Conservation (phyloP, 805 yeast genomes). For the Kodamaea kaohsiungensis region DNA sequence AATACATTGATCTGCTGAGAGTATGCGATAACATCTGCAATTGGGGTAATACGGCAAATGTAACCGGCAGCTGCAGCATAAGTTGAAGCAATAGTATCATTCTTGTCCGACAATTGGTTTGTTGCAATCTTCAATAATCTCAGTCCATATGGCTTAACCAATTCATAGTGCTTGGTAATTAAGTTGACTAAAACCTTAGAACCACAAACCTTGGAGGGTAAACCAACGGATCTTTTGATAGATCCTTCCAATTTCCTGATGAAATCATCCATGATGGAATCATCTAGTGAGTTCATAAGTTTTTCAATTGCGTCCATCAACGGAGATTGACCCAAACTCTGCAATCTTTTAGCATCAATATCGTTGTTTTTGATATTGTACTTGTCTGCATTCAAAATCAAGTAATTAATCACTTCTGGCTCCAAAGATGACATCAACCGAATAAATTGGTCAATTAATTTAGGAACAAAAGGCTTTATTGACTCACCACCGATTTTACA, state of each 20-base stretch:
- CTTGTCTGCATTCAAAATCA: constrained; percentile 85
- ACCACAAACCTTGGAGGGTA: constrained; percentile 89
- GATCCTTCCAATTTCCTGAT: constrained; percentile 53
- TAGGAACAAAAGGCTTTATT: constrained; percentile 66
- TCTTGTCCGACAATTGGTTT: constrained; percentile 65
- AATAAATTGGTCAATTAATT: constrained; percentile 67
- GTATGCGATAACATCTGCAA: constrained; percentile 54
- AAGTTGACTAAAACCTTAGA: constrained; percentile 69
- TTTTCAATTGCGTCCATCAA: constrained; percentile 84
- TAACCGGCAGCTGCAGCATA: constrained; percentile 84
- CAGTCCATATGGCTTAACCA: constrained; percentile 56
- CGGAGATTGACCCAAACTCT: constrained; percentile 77
- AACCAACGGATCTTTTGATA: constrained; percentile 72
- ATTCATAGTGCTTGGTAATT: constrained; percentile 53
- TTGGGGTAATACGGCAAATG: constrained; percentile 60
- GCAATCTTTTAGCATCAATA: constrained; percentile 75
- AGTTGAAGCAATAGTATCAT: constrained; percentile 69
- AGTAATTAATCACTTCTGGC: constrained; percentile 85
- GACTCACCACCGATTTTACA: constrained; percentile 63
- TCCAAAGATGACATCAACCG: constrained; percentile 81
- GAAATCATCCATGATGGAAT: constrained; percentile 46
- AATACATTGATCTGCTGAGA: constrained; percentile 48
- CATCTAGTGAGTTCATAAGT: constrained; percentile 58
- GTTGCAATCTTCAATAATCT: constrained; percentile 58
- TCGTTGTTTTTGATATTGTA: constrained; percentile 70